Evolutionary conservation across 1,139 yeast genomes (phyloP).

Genomic region (Pichia sp.): DNA sequence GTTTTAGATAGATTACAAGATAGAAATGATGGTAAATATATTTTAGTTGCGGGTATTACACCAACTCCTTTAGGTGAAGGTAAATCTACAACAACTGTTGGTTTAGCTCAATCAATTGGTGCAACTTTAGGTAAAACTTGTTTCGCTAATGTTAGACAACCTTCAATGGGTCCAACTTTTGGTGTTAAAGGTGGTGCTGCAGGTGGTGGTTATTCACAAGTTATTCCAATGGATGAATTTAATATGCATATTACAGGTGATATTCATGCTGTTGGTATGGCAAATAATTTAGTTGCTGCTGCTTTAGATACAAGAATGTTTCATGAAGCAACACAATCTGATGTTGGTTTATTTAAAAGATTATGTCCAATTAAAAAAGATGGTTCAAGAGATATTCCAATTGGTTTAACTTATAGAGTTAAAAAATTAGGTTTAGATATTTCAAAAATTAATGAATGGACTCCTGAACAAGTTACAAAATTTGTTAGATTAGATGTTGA

Average conservation of each 20-base stretch:
- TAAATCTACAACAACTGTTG: slow-evolving; percentile 94
- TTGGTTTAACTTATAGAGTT: slow-evolving; percentile 73
- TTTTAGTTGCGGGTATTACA: slow-evolving; percentile 93
- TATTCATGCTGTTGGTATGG: slow-evolving; percentile 94
- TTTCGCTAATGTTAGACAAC: slow-evolving; percentile 95
- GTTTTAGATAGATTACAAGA: slow-evolving; percentile 63
- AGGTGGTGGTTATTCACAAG: slow-evolving; percentile 98
- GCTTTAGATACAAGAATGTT: slow-evolving; percentile 97
- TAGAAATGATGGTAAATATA: slow-evolving; percentile 78
- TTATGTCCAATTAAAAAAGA: slow-evolving; percentile 77
- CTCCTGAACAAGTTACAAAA: slow-evolving; percentile 65
- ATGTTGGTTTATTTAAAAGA: slow-evolving; percentile 79
- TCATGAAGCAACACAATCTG: slow-evolving; percentile 93
- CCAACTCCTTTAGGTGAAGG: slow-evolving; percentile 99
- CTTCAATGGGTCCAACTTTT: slow-evolving; percentile 98
- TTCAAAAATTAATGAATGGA: slow-evolving; percentile 76
- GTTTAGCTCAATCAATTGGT: slow-evolving; percentile 92
- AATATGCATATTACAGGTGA: slow-evolving; percentile 98
- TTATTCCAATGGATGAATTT: slow-evolving; percentile 98
- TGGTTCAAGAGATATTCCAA: slow-evolving; percentile 72
- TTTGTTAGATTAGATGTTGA: slow-evolving; percentile 90
- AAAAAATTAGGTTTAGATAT: slow-evolving; percentile 74
- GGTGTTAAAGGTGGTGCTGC: slow-evolving; percentile 99
- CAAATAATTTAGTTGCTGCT: slow-evolving; percentile 92
- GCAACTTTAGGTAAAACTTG: slow-evolving; percentile 84